These are phyloP conservation scores for Aspergillus intermedius DNA, from an alignment of 2,329 filamentous ascomycete species.

Conservation along the genomic window DNA sequence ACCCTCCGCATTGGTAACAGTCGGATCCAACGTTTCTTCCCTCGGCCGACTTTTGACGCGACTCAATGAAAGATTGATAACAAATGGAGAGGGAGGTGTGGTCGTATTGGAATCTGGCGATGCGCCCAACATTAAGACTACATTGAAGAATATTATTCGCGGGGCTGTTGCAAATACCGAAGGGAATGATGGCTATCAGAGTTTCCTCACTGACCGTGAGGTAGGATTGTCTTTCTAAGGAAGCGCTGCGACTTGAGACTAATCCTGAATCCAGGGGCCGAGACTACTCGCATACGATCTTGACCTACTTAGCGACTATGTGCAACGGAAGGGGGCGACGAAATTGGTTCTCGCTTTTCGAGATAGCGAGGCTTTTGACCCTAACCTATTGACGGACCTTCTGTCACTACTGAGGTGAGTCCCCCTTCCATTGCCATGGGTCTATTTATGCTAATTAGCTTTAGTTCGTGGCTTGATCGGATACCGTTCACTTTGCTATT, in stretches of 20 bases:
- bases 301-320: slow-evolving; percentile 39
- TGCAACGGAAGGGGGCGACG: slow-evolving; percentile 28
- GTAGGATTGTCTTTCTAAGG: slow-evolving; percentile 17
- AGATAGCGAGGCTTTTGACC: slow-evolving; percentile 45
- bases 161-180: slow-evolving; percentile 32
- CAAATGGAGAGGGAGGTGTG: slow-evolving; percentile 28
- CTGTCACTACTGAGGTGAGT: slow-evolving; percentile 43
- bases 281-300: slow-evolving; percentile 42
- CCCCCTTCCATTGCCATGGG: neutral
- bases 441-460: slow-evolving; percentile 15
- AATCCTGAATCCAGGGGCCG: slow-evolving; percentile 26
- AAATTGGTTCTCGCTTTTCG: slow-evolving; percentile 39
- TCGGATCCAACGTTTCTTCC: slow-evolving; percentile 39
- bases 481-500: slow-evolving; percentile 56
- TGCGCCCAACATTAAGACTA: slow-evolving; percentile 40
- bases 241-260: slow-evolving; percentile 1
- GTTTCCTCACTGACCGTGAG: slow-evolving; percentile 32
- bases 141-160: slow-evolving; percentile 42
- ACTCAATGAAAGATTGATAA: slow-evolving; percentile 29
- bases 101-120: slow-evolving; percentile 40
- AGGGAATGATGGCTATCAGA: slow-evolving; percentile 34
- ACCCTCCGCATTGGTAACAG: slow-evolving; percentile 37
- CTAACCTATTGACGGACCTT: slow-evolving; percentile 38
- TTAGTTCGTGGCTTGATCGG: slow-evolving; percentile 55
- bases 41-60: slow-evolving; percentile 32